phyloP scores from a whole-genome alignment of 208 protist genomes.

The Trypanosoma grayi region DNA sequence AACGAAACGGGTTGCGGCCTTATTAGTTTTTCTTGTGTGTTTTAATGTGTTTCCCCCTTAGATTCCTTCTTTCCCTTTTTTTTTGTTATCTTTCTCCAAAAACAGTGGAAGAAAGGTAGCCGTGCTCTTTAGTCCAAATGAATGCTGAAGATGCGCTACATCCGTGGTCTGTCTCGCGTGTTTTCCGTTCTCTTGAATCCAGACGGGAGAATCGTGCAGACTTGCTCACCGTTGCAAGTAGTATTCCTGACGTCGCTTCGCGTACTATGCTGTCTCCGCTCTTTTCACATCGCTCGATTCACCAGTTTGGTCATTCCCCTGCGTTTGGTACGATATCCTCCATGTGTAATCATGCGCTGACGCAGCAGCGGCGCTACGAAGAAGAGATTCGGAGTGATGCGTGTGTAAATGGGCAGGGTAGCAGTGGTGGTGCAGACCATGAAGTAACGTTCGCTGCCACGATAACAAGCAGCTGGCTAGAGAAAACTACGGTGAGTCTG shows the following conservation, averaged over 20 bases:
- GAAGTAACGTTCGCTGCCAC: constrained; percentile 53
- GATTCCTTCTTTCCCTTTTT: constrained; percentile 8
- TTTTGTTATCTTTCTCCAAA: constrained; percentile 1
- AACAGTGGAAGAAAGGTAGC: background rate
- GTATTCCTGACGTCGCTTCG: constrained; percentile 56
- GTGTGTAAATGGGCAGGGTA: background rate
- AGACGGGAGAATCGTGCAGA: constrained; percentile 18
- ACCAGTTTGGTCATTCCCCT: constrained; percentile 20
- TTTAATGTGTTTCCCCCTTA: background rate
- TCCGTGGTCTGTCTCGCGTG: constrained; percentile 52
- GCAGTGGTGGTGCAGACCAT: constrained; percentile 12
- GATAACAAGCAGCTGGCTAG: constrained; percentile 39
- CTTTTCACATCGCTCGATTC: constrained; percentile 45
- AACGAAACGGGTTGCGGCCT: no score
- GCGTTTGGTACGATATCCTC: constrained; percentile 9
- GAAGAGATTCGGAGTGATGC: background rate
- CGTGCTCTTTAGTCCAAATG: constrained; percentile 14
- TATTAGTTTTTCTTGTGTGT: constrained; percentile 15
- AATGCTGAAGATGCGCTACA: constrained; percentile 35
- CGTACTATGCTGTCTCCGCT: constrained; percentile 60
- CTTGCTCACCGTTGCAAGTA: constrained; percentile 39
- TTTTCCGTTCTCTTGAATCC: constrained; percentile 52
- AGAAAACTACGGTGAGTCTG: constrained; percentile 35
- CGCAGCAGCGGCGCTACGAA: constrained; percentile 23
- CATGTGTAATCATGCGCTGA: constrained; percentile 48